Percentiles rank a stretch among this genome's conserved stretches.
Conservation (phyloP, 176 grass and related monocot species). For the Triticum urartu region DNA sequence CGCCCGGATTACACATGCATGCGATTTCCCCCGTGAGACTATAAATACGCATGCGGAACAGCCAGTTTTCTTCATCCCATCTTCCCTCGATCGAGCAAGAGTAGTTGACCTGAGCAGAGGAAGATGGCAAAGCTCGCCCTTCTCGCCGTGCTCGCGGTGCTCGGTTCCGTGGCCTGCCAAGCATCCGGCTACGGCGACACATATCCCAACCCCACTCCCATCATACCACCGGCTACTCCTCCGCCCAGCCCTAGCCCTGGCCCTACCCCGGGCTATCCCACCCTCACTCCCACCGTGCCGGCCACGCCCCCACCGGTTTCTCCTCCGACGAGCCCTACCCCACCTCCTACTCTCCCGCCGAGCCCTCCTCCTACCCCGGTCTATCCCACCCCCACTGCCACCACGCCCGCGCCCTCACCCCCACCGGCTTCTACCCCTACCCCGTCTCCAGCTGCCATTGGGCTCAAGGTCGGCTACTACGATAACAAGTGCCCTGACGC, state of each 20-base stretch:
- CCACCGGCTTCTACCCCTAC: background rate
- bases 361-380: background rate
- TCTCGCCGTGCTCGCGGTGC: background rate
- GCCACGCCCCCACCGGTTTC: too few relatives aligned
- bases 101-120: background rate
- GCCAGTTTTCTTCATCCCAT: background rate
- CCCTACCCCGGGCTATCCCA: background rate
- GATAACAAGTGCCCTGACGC: background rate
- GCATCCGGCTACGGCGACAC: background rate
- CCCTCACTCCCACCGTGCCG: too few relatives aligned
- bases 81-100: background rate
- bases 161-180: background rate
- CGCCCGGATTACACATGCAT: too few relatives aligned
- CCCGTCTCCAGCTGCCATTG: background rate
- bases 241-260: background rate
- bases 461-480: constrained; percentile 14
- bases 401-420: too few relatives aligned
- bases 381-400: background rate
- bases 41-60: background rate
- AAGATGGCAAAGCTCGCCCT: background rate
- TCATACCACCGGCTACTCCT: background rate
- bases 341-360: too few relatives aligned
- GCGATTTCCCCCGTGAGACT: background rate
- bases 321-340: too few relatives aligned
- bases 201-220: background rate